A percentile compares a stretch with the other conserved stretches of the same genome.
These are phyloP conservation scores for Malus hybrid DNA, from an alignment of 331 rosid species.

Conservation along the genomic window DNA sequence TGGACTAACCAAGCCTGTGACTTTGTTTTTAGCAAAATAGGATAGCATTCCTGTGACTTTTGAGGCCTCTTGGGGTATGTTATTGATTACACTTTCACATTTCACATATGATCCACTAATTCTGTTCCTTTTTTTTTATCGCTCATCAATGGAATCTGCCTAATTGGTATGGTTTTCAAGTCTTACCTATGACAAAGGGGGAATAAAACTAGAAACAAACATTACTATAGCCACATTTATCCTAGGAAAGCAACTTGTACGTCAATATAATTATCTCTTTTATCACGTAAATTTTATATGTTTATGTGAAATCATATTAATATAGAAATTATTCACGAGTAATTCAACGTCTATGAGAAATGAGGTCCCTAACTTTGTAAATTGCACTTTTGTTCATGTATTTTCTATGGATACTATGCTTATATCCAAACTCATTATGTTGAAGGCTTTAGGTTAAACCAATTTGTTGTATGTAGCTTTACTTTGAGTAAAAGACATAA, in stretches of 20 bases:
- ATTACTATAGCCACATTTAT: no score
- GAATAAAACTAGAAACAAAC: no score
- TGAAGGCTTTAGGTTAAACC: background rate
- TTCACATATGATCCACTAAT: background rate
- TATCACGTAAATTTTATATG: no score
- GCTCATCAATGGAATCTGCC: background rate
- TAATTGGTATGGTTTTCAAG: background rate
- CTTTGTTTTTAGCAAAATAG: background rate
- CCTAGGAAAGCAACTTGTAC: no score
- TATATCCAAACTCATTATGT: background rate
- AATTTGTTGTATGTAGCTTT: background rate
- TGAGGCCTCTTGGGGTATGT: background rate
- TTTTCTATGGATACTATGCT: background rate
- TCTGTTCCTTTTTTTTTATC: background rate
- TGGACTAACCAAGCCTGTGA: background rate
- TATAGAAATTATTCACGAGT: no score
- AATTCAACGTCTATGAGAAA: background rate
- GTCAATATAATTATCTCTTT: no score
- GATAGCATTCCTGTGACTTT: background rate
- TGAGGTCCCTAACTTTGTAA: background rate
- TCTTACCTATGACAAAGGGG: background rate
- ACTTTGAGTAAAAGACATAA: background rate
- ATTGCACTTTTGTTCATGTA: background rate
- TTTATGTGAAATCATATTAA: background rate
- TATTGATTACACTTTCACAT: background rate